Evolutionary conservation across 106 monocot genomes (phyloP), one percentile per base, ranked within the genome.

Genomic region (Chionographis japonica): DNA sequence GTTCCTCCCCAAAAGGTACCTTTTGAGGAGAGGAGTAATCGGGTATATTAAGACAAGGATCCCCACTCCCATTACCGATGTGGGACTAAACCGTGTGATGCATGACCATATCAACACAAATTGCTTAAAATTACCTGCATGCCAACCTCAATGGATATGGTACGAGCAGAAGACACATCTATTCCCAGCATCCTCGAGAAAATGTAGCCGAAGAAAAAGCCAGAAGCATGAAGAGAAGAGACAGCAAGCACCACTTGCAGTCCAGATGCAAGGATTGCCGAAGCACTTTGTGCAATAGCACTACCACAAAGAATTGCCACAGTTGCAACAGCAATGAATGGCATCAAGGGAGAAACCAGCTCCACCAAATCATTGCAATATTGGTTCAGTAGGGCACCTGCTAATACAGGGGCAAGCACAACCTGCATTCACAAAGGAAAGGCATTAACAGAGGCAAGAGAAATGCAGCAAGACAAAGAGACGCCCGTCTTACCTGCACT

Each of bases 131-230:
- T 69, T 70, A 94, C 90, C 87, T 94, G 91, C 91, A 95, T 95
- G 62, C 95, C 95, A 62, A 95, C 95, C 65, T 95, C 95, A 19
- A 95, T 88, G 1, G 95, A 95, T 60, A 91, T 91, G 2, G 95
- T 91, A 4, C 95, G 75, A 1, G 95, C 81, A 54, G 85, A 86
- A 43, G 83, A 74, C 4, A 75, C 81, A 66, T 85, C 82, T 39
- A 88, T 63, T 18, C 91, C 88, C 27, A 95, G 50, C 46, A 83
- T 20, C 62, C 88, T 85, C 3, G 88, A 79, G 4, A 95, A 58
- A 1, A 68, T 16, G 16, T 88, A 91, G n/a, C 88, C 91, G 37
- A 91, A 86, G 79, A 84, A 86, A 53, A 91, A 95, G 13, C 91
- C 95, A 0, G 68, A 88, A 38, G 37, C 79, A 72, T 95, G 95